Evolutionary conservation across 1,284 basidiomycete species (phyloP), one percentile per base, ranked within the genome.

Genomic region (Rhodofomes roseus): DNA sequence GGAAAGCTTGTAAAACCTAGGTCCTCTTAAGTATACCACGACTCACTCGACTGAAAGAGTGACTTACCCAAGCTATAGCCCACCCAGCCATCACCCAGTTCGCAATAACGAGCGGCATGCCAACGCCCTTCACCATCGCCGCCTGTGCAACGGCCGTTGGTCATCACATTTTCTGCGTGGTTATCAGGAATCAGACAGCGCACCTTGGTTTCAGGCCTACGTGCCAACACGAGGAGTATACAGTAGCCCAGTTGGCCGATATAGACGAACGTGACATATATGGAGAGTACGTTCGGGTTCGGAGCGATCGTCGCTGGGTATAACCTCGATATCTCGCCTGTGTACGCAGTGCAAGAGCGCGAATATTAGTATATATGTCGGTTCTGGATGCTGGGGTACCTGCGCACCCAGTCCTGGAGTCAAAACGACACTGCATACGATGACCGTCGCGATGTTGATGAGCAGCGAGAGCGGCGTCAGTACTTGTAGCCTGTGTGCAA

Each of bases 61-160:
- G 4, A 34, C 31, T 34, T 65, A 93, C 90, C 84, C 90, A 95
- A 63, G 87, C 78, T 43, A 95, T 82, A 0, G 90, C 90, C 92
- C 93, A 96, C 2, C 84, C 73, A 0, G 90, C 92, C 83, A 93
- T 89, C 7, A 90, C 67, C 81, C 91, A 89, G 69, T 96, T 95
- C 4, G 90, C 83, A 27, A 92, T 70, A 0, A 95, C 90, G 46
- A 96, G 81, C 1, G 89, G 81, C 3, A 90, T 70, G 0, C 93
- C 93, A 11, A 94, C 89, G 6, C 87, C 92, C 66, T 90, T 85
- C 0, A 89, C 81, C 5, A 93, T 73, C 0, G 89, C 82, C 56
- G 76, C 79, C 85, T 89, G 46, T 6, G 56, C 27, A n/a, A 8
- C 27, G n/a, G 0, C 14, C 2, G 23, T 36, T 12, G 5, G 40